Conservation (phyloP, 163 green algal genomes). For the Scenedesmus sp. region DNA sequence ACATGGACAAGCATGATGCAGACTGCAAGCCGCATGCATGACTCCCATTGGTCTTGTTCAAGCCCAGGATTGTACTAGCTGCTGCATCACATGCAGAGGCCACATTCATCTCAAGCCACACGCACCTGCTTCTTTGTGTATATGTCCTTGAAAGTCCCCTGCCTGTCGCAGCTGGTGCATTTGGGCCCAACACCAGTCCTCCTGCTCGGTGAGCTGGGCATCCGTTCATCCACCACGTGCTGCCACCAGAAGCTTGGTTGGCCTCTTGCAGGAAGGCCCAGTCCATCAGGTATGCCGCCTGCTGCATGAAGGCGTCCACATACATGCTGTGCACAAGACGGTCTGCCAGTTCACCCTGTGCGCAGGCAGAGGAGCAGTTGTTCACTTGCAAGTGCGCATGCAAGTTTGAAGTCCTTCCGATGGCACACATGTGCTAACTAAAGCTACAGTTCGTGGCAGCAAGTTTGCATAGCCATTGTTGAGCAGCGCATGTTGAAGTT, state of each 20-base stretch:
- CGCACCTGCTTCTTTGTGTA: conserved; percentile 29
- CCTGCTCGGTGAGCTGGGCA: conserved; percentile 35
- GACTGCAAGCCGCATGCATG: not conserved
- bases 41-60: not conserved
- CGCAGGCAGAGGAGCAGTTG: not conserved
- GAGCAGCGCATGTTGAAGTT: too few species aligned
- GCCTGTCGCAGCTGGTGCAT: conserved; percentile 16
- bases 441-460: too few species aligned
- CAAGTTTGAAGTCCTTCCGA: too few species aligned
- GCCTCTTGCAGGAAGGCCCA: not conserved
- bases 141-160: conserved; percentile 36
- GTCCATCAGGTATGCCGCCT: conserved; percentile 38
- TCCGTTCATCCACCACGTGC: conserved; percentile 7
- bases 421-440: too few species aligned
- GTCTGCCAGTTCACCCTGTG: conserved; percentile 29
- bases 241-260: conserved; percentile 22
- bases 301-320: conserved; percentile 19
- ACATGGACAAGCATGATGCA: not conserved
- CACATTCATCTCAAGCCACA: too few species aligned
- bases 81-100: not conserved
- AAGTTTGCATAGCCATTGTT: too few species aligned
- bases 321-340: conserved; percentile 39
- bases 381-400: too few species aligned
- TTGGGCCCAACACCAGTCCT: not conserved
- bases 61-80: not conserved